phyloP scores from a whole-genome alignment of 163 green algal genomes.

The Scenedesmus sp. region DNA sequence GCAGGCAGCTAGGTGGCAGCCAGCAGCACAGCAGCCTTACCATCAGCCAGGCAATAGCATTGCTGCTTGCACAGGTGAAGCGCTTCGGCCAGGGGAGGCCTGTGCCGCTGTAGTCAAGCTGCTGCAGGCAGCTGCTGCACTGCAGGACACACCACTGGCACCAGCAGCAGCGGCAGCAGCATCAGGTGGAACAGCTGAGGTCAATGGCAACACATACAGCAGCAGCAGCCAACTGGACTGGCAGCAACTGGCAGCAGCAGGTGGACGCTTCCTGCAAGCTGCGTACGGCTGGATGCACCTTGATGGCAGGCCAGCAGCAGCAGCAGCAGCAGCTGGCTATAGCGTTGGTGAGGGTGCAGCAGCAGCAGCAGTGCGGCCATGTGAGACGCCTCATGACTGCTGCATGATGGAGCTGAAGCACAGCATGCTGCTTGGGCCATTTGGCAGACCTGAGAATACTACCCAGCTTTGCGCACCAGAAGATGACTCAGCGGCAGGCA shows the following conservation, averaged over 20 bases:
- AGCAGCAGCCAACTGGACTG: neutral
- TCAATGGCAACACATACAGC: too few relatives aligned
- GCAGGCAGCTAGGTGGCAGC: neutral
- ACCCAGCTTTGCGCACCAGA: neutral
- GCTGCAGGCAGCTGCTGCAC: conserved; percentile 5
- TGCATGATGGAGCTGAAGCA: conserved; percentile 35
- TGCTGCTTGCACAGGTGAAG: neutral
- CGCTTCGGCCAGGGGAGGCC: neutral
- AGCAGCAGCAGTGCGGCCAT: neutral
- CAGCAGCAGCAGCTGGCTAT: conserved; percentile 11
- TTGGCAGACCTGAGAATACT: neutral
- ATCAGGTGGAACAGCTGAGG: neutral
- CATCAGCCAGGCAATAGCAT: neutral
- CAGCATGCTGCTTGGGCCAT: neutral
- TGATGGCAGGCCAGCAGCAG: conserved; percentile 1
- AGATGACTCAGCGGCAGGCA: neutral
- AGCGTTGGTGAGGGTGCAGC: neutral
- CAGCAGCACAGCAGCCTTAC: neutral
- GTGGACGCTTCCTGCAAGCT: neutral
- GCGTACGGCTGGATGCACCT: conserved; percentile 18
- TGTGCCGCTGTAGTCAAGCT: neutral
- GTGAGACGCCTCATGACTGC: conserved; percentile 20
- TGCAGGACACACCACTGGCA: neutral
- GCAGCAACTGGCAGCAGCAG: neutral
- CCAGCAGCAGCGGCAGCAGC: neutral